Evolutionary conservation across 2,329 filamentous ascomycete species (phyloP), one percentile per base, ranked within the genome.

Genomic region (Phoma sp.): DNA sequence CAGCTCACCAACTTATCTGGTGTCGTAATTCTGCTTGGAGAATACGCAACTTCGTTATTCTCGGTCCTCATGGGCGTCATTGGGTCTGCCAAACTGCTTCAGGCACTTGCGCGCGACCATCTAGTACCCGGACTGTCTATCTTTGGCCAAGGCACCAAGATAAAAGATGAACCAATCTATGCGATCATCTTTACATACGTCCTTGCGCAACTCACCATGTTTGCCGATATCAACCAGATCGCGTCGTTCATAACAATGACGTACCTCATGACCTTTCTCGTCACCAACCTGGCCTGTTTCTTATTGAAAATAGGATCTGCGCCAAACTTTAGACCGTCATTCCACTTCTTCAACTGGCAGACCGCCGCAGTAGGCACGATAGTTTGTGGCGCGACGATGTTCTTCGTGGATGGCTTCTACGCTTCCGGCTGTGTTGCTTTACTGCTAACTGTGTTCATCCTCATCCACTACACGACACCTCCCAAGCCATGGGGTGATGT

Each of bases 401-500:
- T 96, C 72, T 95, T 96, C 69, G 91, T 96, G 20, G 90, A 96
- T 69, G 89, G 88, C 23, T 81, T 91, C 0, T 93, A 92, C 64
- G 92, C 92, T 0, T 85, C 87, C 1, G 86, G 85, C 1, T 92
- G 90, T 42, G 87, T 95, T 15, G 87, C 84, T 11, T 78, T 93
- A 15, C 78, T 96, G 7, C 79, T 93, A 7, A 75, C 90, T n/a
- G 79, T 96, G 2, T 96, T 96, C 71, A 75, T 93, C 14, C 76
- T 96, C 28, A 95, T 96, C 23, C 92, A 96, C 68, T 96, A 93
- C 63, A 87, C 89, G 0, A 89, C 89, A 26, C 90, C 91, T 1
- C 92, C 92, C 0, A 96, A 96, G 69, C 85, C 89, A 29, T 96
- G 92, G 92, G 92, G 92, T 1, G 92, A 96, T 72, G 91, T 96